Evolutionary conservation across 2,329 filamentous ascomycete species (phyloP).

Genomic region (Fusarium sp.): DNA sequence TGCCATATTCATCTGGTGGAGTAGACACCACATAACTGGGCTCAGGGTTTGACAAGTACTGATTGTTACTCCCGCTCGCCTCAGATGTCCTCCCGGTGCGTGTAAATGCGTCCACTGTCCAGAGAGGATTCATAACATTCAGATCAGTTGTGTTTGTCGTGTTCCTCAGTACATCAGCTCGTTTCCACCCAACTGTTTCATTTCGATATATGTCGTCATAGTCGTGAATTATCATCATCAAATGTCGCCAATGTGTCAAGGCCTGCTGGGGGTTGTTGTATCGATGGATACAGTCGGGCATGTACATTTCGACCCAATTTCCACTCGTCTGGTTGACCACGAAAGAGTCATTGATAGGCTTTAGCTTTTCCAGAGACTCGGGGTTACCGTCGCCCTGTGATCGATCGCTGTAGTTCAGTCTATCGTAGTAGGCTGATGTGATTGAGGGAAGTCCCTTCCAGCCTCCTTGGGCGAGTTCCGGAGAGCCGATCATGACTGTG

Average conservation of each 20-base stretch:
- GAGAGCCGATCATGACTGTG: background rate
- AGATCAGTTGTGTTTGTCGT: background rate
- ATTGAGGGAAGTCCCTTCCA: background rate
- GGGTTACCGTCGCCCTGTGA: accelerated
- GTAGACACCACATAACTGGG: background rate
- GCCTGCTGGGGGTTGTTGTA: conserved; percentile 11
- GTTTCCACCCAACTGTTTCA: conserved; percentile 13
- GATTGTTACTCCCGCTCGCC: background rate
- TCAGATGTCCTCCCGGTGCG: background rate
- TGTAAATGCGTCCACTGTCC: background rate
- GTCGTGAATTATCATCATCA: conserved; percentile 14
- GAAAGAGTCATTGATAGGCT: conserved; percentile 3
- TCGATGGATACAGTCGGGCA: background rate
- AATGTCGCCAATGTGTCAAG: conserved; percentile 16
- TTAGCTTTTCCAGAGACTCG: background rate
- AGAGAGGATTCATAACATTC: background rate
- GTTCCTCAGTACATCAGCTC: conserved; percentile 7
- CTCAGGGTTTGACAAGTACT: background rate
- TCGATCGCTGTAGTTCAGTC: background rate
- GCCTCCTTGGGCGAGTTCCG: background rate
- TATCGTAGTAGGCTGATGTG: background rate
- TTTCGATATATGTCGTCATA: conserved; percentile 3
- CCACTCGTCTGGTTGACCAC: background rate
- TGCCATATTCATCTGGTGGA: background rate
- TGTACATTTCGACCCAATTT: background rate